These are phyloP conservation scores for Blastobotrys persicus DNA, from an alignment of 1,139 yeast genomes.

Conservation along the genomic window DNA sequence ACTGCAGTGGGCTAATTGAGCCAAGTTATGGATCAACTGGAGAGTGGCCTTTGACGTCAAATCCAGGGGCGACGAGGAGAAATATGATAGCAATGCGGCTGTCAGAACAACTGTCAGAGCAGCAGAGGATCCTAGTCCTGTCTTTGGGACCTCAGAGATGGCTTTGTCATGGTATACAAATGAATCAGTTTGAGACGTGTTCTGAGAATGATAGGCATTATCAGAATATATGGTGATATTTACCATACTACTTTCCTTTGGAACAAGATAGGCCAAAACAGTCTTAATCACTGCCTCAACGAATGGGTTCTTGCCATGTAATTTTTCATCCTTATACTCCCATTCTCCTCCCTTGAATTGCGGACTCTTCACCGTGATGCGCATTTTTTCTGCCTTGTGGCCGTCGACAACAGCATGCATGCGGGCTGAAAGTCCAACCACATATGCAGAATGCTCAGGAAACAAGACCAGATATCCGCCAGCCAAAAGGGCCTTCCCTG, in stretches of 20 bases:
- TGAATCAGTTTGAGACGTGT: slow-evolving; percentile 15
- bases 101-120: slow-evolving; percentile 83
- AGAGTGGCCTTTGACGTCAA: slow-evolving; percentile 18
- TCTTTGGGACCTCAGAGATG: slow-evolving; percentile 78
- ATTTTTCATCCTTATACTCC: slow-evolving; percentile 44
- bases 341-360: slow-evolving; percentile 75
- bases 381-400: slow-evolving; percentile 21
- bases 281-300: slow-evolving; percentile 59
- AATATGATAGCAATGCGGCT: slow-evolving; percentile 57
- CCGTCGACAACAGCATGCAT: slow-evolving; percentile 70
- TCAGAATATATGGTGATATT: slow-evolving; percentile 73
- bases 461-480: slow-evolving; percentile 93
- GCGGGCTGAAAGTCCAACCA: slow-evolving; percentile 83
- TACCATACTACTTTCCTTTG: slow-evolving; percentile 35
- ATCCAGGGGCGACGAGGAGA: slow-evolving; percentile 40
- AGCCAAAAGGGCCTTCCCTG: slow-evolving; percentile 90
- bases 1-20: slow-evolving; percentile 87
- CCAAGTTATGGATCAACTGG: slow-evolving; percentile 61
- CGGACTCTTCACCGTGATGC: slow-evolving; percentile 61
- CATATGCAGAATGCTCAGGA: slow-evolving; percentile 71
- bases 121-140: slow-evolving; percentile 96
- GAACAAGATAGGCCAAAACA: slow-evolving; percentile 52
- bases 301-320: slow-evolving; percentile 60
- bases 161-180: slow-evolving; percentile 61
- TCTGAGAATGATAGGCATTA: slow-evolving; percentile 82